These are phyloP conservation scores for Penicillium malachiteum DNA, from an alignment of 495 filamentous ascomycete species.

Conservation along the genomic window DNA sequence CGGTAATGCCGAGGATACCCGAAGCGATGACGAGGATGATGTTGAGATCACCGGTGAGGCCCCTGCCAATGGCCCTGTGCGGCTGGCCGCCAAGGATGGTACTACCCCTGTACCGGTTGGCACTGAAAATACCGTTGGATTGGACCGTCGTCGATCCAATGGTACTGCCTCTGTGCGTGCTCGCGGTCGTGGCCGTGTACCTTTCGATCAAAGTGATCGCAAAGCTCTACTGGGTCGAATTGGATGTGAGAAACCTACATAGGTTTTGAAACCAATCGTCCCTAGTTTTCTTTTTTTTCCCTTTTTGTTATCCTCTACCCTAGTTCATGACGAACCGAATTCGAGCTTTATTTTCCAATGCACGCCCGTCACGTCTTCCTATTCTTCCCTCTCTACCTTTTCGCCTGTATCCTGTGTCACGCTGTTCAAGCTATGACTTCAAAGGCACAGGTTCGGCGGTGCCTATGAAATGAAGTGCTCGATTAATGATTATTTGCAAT, in stretches of 20 bases:
- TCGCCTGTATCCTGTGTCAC: not conserved
- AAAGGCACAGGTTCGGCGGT: not conserved
- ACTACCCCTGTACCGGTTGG: slow-evolving; percentile 21
- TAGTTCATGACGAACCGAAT: not conserved
- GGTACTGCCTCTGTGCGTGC: slow-evolving; percentile 33
- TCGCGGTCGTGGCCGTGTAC: slow-evolving; percentile 48
- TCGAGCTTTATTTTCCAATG: slow-evolving; percentile 4
- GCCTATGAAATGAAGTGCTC: slow-evolving; percentile 20
- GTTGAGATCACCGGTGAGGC: slow-evolving; percentile 49
- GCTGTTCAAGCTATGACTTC: not conserved
- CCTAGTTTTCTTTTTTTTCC: slow-evolving; percentile 9
- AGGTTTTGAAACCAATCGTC: slow-evolving; percentile 5
- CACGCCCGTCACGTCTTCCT: slow-evolving; percentile 20
- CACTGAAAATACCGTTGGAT: slow-evolving; percentile 33
- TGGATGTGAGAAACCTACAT: slow-evolving; percentile 66
- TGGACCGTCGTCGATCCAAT: slow-evolving; percentile 49
- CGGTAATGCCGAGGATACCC: slow-evolving; percentile 76
- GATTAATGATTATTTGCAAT: slow-evolving; percentile 22
- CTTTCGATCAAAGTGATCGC: slow-evolving; percentile 67
- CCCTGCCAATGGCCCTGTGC: slow-evolving; percentile 40
- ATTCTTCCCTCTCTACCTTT: slow-evolving; percentile 2
- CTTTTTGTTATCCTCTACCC: not conserved
- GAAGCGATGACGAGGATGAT: slow-evolving; percentile 83
- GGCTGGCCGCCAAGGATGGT: slow-evolving; percentile 27
- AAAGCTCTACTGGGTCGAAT: slow-evolving; percentile 73